Evolutionary conservation across 257 asterid species (phyloP).

Genomic region (Paulownia fortunei): DNA sequence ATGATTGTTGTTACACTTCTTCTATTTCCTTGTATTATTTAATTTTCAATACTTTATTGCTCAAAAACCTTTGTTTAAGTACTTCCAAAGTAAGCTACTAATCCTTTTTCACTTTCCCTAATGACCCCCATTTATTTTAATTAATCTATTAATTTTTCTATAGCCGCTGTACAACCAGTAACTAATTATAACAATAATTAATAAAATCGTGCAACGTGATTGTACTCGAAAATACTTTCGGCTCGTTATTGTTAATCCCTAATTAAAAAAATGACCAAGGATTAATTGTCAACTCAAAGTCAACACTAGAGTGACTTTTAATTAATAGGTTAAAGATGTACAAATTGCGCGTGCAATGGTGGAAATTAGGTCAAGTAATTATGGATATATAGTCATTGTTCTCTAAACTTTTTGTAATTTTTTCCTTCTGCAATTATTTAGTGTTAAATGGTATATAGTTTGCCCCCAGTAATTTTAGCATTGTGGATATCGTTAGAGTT

Average conservation of each 20-base stretch:
- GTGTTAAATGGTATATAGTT: background rate
- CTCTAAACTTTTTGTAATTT: background rate
- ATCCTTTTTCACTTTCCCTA: background rate
- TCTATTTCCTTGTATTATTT: conserved; percentile 27
- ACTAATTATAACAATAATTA: conserved; percentile 33
- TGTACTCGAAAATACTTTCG: conserved; percentile 42
- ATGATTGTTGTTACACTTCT: conserved; percentile 31
- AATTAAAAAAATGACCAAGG: background rate
- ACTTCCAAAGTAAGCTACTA: conserved; percentile 38
- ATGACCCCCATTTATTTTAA: conserved; percentile 5
- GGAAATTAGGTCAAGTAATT: conserved; percentile 31
- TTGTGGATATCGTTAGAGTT: no score
- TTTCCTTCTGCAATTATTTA: background rate
- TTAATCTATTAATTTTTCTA: background rate
- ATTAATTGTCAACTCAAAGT: conserved; percentile 31
- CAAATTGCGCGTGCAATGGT: conserved; percentile 39
- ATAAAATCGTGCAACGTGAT: conserved; percentile 31
- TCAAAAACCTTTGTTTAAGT: conserved; percentile 34
- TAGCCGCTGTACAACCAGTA: conserved; percentile 13
- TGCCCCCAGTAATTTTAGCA: no score
- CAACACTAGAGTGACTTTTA: conserved; percentile 18
- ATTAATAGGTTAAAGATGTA: conserved; percentile 27
- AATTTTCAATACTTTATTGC: conserved; percentile 34
- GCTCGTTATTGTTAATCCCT: conserved; percentile 17
- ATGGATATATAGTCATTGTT: background rate